Percentiles rank a stretch among this genome's conserved stretches.
Conservation (phyloP, 2,329 filamentous ascomycete genomes). For the Fusarium sp. region DNA sequence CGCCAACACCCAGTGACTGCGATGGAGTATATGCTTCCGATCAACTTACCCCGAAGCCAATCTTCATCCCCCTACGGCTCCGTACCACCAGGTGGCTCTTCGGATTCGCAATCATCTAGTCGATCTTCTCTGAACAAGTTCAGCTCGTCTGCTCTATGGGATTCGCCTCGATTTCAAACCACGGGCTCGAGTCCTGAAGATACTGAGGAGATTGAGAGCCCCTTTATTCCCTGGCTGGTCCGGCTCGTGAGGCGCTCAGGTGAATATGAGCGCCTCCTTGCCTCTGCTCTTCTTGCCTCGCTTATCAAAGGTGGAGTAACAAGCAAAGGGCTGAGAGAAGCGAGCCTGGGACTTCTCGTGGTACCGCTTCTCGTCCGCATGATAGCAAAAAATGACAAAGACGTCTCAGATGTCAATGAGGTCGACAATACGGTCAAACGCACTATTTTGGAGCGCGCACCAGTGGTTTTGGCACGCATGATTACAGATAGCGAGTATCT, state of each 20-base stretch:
- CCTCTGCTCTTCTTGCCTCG: slow-evolving; percentile 73
- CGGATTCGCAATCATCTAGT: slow-evolving; percentile 44
- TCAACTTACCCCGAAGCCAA: slow-evolving; percentile 49
- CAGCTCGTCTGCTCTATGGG: slow-evolving; percentile 44
- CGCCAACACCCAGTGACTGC: slow-evolving; percentile 49
- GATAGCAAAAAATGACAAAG: slow-evolving; percentile 59
- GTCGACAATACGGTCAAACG: slow-evolving; percentile 49
- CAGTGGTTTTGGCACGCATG: slow-evolving; percentile 79
- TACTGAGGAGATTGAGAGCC: slow-evolving; percentile 71
- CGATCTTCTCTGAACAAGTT: slow-evolving; percentile 44
- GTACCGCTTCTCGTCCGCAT: slow-evolving; percentile 75
- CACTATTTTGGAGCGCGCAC: slow-evolving; percentile 72
- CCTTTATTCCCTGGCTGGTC: slow-evolving; percentile 78
- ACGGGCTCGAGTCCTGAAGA: slow-evolving; percentile 46
- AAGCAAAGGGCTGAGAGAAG: slow-evolving; percentile 67
- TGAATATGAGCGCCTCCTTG: slow-evolving; percentile 71
- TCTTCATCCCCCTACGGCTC: slow-evolving; percentile 37
- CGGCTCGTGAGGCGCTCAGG: slow-evolving; percentile 66
- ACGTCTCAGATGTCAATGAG: slow-evolving; percentile 51
- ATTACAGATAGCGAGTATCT: slow-evolving; percentile 81
- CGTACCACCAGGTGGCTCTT: slow-evolving; percentile 2
- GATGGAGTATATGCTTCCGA: slow-evolving; percentile 71
- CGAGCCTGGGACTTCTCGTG: slow-evolving; percentile 71
- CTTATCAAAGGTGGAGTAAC: slow-evolving; percentile 75
- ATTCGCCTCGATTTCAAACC: slow-evolving; percentile 45